Conservation (phyloP, 352 stramenopile species). For the Globisporangium perplexum region DNA sequence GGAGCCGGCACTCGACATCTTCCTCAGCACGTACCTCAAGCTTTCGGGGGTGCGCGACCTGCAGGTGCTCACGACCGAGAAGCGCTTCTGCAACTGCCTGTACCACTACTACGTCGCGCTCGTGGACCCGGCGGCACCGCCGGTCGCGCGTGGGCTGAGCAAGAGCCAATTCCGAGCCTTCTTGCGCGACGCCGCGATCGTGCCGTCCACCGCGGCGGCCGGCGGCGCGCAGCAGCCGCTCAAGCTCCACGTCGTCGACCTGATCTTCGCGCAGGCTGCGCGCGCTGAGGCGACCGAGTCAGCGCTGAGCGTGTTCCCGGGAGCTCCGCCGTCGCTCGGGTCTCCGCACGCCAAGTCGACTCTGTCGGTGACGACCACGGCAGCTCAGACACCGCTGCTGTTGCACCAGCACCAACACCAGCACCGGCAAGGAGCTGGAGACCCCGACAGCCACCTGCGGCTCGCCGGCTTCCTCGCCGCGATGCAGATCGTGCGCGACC, state of each 20-base stretch:
- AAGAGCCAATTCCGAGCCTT: constrained; percentile 63
- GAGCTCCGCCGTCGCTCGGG: neutral
- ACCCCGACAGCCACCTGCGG: constrained; percentile 18
- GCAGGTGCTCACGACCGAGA: constrained; percentile 47
- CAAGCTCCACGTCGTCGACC: constrained; percentile 54
- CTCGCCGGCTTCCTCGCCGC: constrained; percentile 42
- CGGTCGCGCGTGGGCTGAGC: constrained; percentile 33
- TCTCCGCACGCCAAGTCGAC: constrained; percentile 8
- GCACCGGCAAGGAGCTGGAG: neutral
- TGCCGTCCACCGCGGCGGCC: constrained; percentile 11
- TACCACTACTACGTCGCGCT: constrained; percentile 65
- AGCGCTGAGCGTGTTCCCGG: neutral
- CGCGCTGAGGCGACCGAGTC: constrained; percentile 29
- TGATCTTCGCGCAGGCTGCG: constrained; percentile 52
- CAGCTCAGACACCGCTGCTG: constrained; percentile 14
- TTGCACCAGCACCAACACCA: constrained; percentile 22
- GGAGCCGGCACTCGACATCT: constrained; percentile 49
- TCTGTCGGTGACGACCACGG: neutral
- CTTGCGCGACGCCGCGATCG: constrained; percentile 41
- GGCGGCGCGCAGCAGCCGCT: constrained; percentile 20
- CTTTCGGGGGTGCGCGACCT: constrained; percentile 39
- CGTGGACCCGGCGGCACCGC: constrained; percentile 36
- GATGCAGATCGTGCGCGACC: constrained; percentile 54
- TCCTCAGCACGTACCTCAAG: constrained; percentile 46
- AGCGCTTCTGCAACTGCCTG: constrained; percentile 58